phyloP scores from a whole-genome alignment of 768 basidiomycete genomes.

The Rossbeevera mucosa region DNA sequence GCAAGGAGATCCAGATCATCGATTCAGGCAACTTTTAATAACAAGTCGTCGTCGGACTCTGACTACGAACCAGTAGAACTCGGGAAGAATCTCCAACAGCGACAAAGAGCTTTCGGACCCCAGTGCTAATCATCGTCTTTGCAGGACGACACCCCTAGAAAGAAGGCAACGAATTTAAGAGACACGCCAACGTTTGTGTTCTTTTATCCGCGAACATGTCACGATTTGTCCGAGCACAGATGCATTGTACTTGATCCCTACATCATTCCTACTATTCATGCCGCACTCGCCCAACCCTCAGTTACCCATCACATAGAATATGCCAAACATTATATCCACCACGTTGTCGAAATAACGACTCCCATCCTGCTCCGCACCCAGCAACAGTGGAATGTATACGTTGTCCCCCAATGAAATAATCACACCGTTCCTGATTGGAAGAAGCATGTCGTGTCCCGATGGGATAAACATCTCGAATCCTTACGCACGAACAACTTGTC shows the following conservation, averaged over 20 bases:
- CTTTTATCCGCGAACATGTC: conserved; percentile 39
- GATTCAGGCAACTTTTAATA: conserved; percentile 17
- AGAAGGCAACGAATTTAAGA: conserved; percentile 23
- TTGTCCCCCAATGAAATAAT: conserved; percentile 38
- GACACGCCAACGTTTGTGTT: conserved; percentile 25
- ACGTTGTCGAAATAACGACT: conserved; percentile 35
- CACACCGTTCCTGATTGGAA: conserved; percentile 35
- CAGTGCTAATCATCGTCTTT: conserved; percentile 15
- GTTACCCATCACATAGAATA: conserved; percentile 49
- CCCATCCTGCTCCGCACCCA: conserved; percentile 38
- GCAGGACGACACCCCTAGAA: conserved; percentile 17
- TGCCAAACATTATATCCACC: conserved; percentile 46
- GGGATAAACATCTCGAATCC: conserved; percentile 32
- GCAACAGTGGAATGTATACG: conserved; percentile 31
- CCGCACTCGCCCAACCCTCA: conserved; percentile 46
- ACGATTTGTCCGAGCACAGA: conserved; percentile 58
- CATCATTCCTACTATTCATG: conserved; percentile 55
- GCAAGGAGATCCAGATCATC: conserved; percentile 24
- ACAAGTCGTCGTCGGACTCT: conserved; percentile 26
- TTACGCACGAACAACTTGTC: conserved; percentile 19
- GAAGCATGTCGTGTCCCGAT: conserved; percentile 32
- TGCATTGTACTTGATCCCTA: conserved; percentile 66
- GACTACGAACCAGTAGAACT: too few relatives aligned
- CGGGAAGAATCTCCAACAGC: too few relatives aligned
- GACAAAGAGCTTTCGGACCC: too few relatives aligned